These are phyloP conservation scores for Debaryomyces subglobosus DNA, from an alignment of 1,139 yeast species.

Conservation along the genomic window DNA sequence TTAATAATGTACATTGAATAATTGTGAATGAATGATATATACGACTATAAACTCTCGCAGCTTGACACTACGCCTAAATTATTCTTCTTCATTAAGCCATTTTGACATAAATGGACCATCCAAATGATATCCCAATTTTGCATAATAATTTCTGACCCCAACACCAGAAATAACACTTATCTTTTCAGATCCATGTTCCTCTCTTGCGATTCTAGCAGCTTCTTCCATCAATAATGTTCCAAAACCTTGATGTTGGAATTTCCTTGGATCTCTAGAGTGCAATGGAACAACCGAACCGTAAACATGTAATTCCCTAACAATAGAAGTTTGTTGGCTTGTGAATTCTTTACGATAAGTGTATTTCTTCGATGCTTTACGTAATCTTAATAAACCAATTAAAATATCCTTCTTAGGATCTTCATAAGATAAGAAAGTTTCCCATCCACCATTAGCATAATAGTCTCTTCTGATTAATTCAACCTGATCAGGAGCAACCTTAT, in stretches of 20 bases:
- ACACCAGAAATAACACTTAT: slow-evolving; percentile 96
- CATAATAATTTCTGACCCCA: slow-evolving; percentile 95
- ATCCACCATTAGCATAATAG: slow-evolving; percentile 96
- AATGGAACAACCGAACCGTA: slow-evolving; percentile 97
- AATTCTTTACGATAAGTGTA: slow-evolving; percentile 92
- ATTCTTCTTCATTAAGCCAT: slow-evolving; percentile 20
- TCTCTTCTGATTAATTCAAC: slow-evolving; percentile 95
- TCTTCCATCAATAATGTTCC: slow-evolving; percentile 98
- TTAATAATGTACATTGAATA: not conserved
- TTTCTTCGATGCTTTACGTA: slow-evolving; percentile 86
- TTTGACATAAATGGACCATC: slow-evolving; percentile 99
- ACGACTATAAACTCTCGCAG: not conserved
- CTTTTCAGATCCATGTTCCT: slow-evolving; percentile 92
- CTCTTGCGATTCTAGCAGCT: slow-evolving; percentile 92
- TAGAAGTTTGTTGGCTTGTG: slow-evolving; percentile 79
- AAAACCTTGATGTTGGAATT: slow-evolving; percentile 98
- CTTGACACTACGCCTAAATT: not conserved
- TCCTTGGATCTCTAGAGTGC: slow-evolving; percentile 96
- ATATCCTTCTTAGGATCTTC: slow-evolving; percentile 98
- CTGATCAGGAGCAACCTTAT: slow-evolving; percentile 95
- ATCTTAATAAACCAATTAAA: slow-evolving; percentile 83
- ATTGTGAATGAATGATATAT: not conserved
- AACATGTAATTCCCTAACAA: slow-evolving; percentile 94
- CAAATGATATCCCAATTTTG: slow-evolving; percentile 83
- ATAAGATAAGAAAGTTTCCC: slow-evolving; percentile 96